Evolutionary conservation across 2,329 filamentous ascomycete genomes (phyloP).

Genomic region (Pseudogymnoascus sp.): DNA sequence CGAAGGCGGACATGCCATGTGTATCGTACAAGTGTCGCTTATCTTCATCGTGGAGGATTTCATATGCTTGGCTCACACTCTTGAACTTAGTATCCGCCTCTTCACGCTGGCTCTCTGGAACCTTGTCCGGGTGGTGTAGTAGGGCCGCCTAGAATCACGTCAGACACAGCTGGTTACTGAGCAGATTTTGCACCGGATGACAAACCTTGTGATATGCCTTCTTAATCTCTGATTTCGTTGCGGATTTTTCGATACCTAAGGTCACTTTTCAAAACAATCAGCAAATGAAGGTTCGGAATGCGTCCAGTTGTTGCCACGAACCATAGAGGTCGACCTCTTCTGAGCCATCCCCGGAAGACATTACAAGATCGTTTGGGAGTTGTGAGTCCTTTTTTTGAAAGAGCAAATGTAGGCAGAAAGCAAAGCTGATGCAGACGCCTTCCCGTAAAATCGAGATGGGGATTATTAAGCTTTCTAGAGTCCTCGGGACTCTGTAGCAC

Average conservation of each 20-base stretch:
- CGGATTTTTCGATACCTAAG: conserved; percentile 64
- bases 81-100: conserved; percentile 92
- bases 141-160: conserved; percentile 60
- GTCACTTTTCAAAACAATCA: conserved; percentile 52
- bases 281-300: neutral
- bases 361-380: conserved; percentile 11
- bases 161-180: conserved; percentile 11
- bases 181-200: conserved; percentile 13
- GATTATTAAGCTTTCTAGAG: conserved; percentile 2
- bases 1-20: conserved; percentile 93
- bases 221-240: conserved; percentile 75
- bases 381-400: neutral
- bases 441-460: neutral
- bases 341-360: conserved; percentile 23
- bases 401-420: neutral
- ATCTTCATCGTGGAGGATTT: conserved; percentile 93
- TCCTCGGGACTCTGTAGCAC: neutral
- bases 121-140: conserved; percentile 90
- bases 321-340: conserved; percentile 50
- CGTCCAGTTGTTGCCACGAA: neutral
- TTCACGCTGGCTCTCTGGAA: conserved; percentile 73
- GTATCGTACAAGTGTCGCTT: conserved; percentile 87
- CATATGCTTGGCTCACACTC: conserved; percentile 85
- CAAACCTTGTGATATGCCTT: conserved; percentile 91
- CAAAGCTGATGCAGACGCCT: neutral